These are phyloP conservation scores for Diplodia corticola DNA, from an alignment of 2,329 filamentous ascomycete species.

Conservation along the genomic window DNA sequence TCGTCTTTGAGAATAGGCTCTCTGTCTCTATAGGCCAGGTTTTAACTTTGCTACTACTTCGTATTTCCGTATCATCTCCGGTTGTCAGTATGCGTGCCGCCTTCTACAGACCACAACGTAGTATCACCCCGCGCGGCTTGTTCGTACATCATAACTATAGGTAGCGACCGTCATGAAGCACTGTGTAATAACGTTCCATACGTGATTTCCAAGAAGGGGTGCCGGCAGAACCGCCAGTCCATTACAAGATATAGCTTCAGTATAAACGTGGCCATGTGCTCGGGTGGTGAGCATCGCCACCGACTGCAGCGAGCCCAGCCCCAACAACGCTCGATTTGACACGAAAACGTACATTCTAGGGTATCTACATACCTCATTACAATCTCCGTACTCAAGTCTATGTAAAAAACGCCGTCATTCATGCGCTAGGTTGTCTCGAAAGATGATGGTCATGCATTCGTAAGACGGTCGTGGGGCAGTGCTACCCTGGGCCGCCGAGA, in stretches of 20 bases:
- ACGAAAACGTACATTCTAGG: not conserved
- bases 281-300: not conserved
- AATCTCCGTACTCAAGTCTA: not conserved
- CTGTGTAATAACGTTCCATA: too few species aligned
- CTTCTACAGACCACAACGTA: too few species aligned
- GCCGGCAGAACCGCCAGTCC: not conserved
- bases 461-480: not conserved
- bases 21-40: too few species aligned
- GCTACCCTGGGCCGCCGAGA: not conserved
- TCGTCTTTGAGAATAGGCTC: too few species aligned
- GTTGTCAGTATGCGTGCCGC: too few species aligned
- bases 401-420: not conserved
- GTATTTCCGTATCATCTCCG: too few species aligned
- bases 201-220: too few species aligned
- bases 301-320: not conserved
- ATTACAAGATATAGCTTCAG: not conserved
- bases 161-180: too few species aligned
- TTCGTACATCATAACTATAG: too few species aligned
- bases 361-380: constrained; percentile 9
- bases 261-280: not conserved
- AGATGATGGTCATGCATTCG: not conserved
- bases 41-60: too few species aligned
- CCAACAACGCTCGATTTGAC: not conserved
- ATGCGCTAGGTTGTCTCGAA: not conserved
- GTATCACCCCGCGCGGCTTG: too few species aligned